Base-by-base conservation (phyloP, 768 basidiomycete genomes). In the Mycena crocata region DNA sequence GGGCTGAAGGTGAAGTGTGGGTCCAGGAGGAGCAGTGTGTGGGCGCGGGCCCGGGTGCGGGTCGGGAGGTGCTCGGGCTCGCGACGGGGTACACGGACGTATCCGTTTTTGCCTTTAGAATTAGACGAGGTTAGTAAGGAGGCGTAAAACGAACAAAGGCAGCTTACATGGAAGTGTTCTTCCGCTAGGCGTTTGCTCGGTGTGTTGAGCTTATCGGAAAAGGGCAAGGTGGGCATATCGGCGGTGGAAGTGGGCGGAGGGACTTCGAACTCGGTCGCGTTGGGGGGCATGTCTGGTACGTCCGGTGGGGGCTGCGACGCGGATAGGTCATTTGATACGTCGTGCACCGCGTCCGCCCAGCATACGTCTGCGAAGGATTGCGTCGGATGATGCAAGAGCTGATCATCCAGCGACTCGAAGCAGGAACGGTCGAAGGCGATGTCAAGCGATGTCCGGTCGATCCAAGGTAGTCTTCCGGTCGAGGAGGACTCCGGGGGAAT, bases 281-380 rank as follows among this genome's bases (percentile, higher is more conserved):
- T 7, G 28, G 28, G 26, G 55, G 31, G 39, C 2, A 21, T 17
- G 12, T 35, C 32, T 6, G 17, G 51, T 35, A 37, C 51, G 28
- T 49, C 12, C 48, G 40, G 8, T 37, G 21, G 44, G 44, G n/a
- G 30, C 24, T 23, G 31, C 34, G 30, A 46, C 24, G 3, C 24
- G 7, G 28, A 23, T 14, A n/a, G 37, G 13, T 52, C 55, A 3
- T 21, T 3, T 17, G n/a, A 19, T 10, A 28, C 26, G 30, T 69
- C 58, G 30, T 26, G 37, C 2, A 70, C 68, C 1, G 68, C 68
- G 1, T 24, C 64, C 3, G 64, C 68, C 68, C 68, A 70, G 49
- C 64, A 70, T 5, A 66, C 42, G 45, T 70, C 68, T 1, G 68
- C 68, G 26, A 70, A 66, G 1, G 64, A 56, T 37, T 62, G 28